Evolutionary conservation across 345 rosid genomes (phyloP), one percentile per base, ranked within the genome.

Genomic region (Bruguiera gymnorhiza): DNA sequence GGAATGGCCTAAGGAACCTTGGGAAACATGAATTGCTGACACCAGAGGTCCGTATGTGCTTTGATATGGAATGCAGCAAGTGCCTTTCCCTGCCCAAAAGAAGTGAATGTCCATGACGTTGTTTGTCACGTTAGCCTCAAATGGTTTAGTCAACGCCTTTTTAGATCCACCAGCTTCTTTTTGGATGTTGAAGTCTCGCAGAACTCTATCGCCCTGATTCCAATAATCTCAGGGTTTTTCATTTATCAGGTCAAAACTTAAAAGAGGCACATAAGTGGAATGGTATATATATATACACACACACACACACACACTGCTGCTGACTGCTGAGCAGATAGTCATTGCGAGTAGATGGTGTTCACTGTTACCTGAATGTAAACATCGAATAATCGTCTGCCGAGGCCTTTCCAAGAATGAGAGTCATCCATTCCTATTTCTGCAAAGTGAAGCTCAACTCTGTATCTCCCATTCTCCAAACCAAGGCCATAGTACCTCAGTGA

Each of bases 81-180:
- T 87, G 67, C 88, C 91, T 68, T 80, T 87, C 24, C 91, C 91
- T 2, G 87, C 84, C 91, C 88, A 87, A 26, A 82, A 78, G 68
- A 87, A 79, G 71, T 87, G 87, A 2, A 87, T 46, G 66, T 85
- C 85, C 74, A 85, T 73, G 55, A 85, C 73, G 3, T 80, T 75
- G 81, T 80, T 80, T 7, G 87, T 87, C 69, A 85, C 88, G 2
- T 81, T 79, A 21, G 86, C 76, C 50, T 69, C 68, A 20, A 85
- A 85, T 30, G 68, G 76, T 73, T 39, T 81, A 9, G 80, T 69
- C 76, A 80, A 54, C 18, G 86, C 88, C 58, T 59, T 68, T 67
- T 83, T 80, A 52, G 88, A 85, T 69, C 83, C 87, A 2, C 87
- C 87, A 1, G 87, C 87, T 74, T 77, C 86, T 67, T 76, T 73